Percentiles rank a stretch among this genome's conserved stretches.
These are phyloP conservation scores for Pythium insidiosum DNA, from an alignment of 352 stramenopile species.

Conservation along the genomic window DNA sequence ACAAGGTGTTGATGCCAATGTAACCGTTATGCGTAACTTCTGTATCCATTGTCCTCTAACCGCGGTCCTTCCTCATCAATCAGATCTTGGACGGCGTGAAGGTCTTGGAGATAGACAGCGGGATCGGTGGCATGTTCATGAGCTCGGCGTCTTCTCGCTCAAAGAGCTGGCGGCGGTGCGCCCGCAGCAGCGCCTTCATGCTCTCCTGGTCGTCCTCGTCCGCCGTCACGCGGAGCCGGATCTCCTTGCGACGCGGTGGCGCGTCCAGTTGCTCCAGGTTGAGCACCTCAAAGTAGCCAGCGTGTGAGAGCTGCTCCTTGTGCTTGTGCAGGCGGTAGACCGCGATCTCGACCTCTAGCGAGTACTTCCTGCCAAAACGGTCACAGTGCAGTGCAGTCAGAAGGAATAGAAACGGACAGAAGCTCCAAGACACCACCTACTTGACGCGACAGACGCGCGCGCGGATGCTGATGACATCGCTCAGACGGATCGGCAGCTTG, in stretches of 20 bases:
- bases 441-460: slow-evolving; percentile 51
- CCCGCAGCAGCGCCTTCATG: slow-evolving; percentile 25
- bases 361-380: slow-evolving; percentile 19
- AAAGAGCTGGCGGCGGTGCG: slow-evolving; percentile 23
- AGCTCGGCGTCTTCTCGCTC: slow-evolving; percentile 28
- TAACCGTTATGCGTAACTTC: no score
- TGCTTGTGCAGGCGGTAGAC: slow-evolving; percentile 19
- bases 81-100: slow-evolving; percentile 15
- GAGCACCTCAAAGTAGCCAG: slow-evolving; percentile 35
- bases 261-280: slow-evolving; percentile 26
- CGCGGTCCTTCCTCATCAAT: no score
- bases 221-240: slow-evolving; percentile 21
- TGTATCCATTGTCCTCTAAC: no score
- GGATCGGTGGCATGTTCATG: slow-evolving; percentile 25
- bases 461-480: slow-evolving; percentile 79
- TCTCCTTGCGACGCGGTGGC: slow-evolving; percentile 21
- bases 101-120: slow-evolving; percentile 21
- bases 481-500: slow-evolving; percentile 33
- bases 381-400: neutral
- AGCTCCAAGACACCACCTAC: slow-evolving; percentile 25
- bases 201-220: slow-evolving; percentile 29
- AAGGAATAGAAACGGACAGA: no score
- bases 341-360: slow-evolving; percentile 26
- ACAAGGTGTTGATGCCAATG: no score
- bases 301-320: slow-evolving; percentile 21